A percentile compares a stretch with the other conserved stretches of the same genome.
phyloP scores from a whole-genome alignment of 2,329 filamentous ascomycete genomes.

The Fusarium secorum region DNA sequence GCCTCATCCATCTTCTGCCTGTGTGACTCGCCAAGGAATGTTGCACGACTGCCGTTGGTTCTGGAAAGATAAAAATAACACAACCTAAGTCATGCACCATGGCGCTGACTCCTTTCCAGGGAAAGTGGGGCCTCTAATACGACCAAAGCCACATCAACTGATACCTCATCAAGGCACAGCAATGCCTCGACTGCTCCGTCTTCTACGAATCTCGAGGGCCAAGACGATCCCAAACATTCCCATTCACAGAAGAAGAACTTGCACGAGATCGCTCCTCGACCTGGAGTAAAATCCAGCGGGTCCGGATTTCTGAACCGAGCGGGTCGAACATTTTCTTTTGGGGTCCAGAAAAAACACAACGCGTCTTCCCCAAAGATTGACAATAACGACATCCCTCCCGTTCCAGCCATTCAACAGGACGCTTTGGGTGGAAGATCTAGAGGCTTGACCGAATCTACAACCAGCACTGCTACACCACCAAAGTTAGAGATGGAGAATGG shows the following conservation, averaged over 20 bases:
- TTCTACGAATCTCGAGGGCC: conserved; percentile 54
- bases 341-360: conserved; percentile 60
- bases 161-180: conserved; percentile 69
- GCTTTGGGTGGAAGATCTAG: conserved; percentile 51
- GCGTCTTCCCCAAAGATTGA: conserved; percentile 42
- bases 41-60: conserved; percentile 30
- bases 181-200: conserved; percentile 69
- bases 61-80: conserved; percentile 39
- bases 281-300: conserved; percentile 58
- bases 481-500: conserved; percentile 56
- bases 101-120: conserved; percentile 54
- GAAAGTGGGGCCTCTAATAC: conserved; percentile 69
- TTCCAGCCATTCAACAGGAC: conserved; percentile 48
- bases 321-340: conserved; percentile 67
- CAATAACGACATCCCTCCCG: conserved; percentile 49
- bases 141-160: conserved; percentile 66
- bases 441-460: conserved; percentile 63
- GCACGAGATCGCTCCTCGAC: conserved; percentile 49
- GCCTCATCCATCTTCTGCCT: conserved; percentile 21
- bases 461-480: conserved; percentile 61
- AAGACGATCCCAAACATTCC: conserved; percentile 44
- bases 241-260: conserved; percentile 50
- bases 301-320: conserved; percentile 63
- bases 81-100: conserved; percentile 37
- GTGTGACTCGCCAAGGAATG: conserved; percentile 34